These are phyloP conservation scores for Trypanosoma rangeli DNA, from an alignment of 208 protist species.

Conservation along the genomic window DNA sequence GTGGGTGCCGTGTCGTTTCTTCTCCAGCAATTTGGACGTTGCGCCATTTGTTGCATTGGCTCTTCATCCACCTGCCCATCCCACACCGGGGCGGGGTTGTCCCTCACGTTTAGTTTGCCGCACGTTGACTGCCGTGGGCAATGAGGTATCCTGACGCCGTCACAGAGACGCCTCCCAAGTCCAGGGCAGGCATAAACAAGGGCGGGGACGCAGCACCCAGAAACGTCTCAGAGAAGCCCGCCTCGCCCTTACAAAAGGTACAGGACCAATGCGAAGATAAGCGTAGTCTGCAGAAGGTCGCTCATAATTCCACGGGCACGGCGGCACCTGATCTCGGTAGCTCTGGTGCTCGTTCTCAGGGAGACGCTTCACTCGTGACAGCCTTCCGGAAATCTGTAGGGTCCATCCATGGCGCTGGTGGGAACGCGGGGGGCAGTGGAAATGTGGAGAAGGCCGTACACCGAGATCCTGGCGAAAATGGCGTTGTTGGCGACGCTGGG, in stretches of 20 bases:
- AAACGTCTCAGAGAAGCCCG: neutral
- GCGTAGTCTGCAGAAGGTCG: neutral
- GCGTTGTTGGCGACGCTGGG: neutral
- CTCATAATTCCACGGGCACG: neutral
- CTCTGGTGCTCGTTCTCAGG: neutral
- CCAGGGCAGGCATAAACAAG: neutral
- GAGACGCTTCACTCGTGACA: neutral
- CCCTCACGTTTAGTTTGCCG: neutral
- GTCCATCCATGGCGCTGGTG: neutral
- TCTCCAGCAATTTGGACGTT: neutral
- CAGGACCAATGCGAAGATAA: neutral
- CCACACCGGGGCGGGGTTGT: neutral
- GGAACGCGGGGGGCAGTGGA: neutral
- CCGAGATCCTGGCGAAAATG: slow-evolving; percentile 4
- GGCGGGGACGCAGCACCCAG: neutral
- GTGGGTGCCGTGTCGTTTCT: neutral
- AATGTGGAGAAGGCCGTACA: neutral
- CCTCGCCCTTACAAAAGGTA: neutral
- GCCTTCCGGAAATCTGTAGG: neutral
- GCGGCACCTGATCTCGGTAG: neutral
- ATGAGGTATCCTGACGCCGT: neutral
- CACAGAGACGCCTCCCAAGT: neutral
- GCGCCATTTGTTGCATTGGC: neutral
- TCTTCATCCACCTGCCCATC: neutral
- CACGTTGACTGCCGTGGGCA: neutral